Evolutionary conservation across 768 basidiomycete species (phyloP).

Genomic region (Hygrophorus russula): DNA sequence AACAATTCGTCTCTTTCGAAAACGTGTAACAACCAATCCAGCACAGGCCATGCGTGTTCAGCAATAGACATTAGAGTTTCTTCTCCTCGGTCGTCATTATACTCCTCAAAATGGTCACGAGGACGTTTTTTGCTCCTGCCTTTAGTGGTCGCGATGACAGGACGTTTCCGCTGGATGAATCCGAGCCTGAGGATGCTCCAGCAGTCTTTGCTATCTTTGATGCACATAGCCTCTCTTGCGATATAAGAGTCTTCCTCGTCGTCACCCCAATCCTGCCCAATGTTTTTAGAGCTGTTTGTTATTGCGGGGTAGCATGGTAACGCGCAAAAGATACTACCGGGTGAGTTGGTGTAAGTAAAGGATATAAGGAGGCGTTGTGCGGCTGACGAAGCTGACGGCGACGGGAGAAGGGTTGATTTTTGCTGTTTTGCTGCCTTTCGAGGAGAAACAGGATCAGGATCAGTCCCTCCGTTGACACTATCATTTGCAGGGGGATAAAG

Average conservation of each 20-base stretch:
- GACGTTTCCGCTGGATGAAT: slow-evolving; percentile 27
- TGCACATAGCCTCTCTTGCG: slow-evolving; percentile 39
- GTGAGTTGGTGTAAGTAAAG: slow-evolving; percentile 44
- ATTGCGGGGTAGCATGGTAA: slow-evolving; percentile 37
- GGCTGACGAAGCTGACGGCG: slow-evolving; percentile 33
- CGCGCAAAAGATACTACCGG: slow-evolving; percentile 39
- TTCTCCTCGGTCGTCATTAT: slow-evolving; percentile 5
- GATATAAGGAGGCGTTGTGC: slow-evolving; percentile 46
- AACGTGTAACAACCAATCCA: slow-evolving; percentile 57
- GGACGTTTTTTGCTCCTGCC: slow-evolving; percentile 24
- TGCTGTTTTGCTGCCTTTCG: slow-evolving; percentile 33
- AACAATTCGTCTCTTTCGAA: slow-evolving; percentile 57
- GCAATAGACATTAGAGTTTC: slow-evolving; percentile 28
- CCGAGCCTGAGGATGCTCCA: slow-evolving; percentile 53
- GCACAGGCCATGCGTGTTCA: slow-evolving; percentile 55
- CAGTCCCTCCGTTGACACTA: slow-evolving; percentile 14
- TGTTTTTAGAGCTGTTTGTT: slow-evolving; percentile 9
- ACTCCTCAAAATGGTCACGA: slow-evolving; percentile 15
- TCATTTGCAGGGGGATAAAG: slow-evolving; percentile 38
- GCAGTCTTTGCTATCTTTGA: slow-evolving; percentile 41
- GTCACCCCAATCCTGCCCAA: slow-evolving; percentile 10
- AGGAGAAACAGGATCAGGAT: slow-evolving; percentile 29
- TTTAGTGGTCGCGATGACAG: slow-evolving; percentile 4
- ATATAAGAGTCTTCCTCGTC: slow-evolving; percentile 46
- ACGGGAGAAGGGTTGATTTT: slow-evolving; percentile 21